These are phyloP conservation scores for Rutstroemia sp. DNA, from an alignment of 2,329 filamentous ascomycete genomes.

Conservation along the genomic window DNA sequence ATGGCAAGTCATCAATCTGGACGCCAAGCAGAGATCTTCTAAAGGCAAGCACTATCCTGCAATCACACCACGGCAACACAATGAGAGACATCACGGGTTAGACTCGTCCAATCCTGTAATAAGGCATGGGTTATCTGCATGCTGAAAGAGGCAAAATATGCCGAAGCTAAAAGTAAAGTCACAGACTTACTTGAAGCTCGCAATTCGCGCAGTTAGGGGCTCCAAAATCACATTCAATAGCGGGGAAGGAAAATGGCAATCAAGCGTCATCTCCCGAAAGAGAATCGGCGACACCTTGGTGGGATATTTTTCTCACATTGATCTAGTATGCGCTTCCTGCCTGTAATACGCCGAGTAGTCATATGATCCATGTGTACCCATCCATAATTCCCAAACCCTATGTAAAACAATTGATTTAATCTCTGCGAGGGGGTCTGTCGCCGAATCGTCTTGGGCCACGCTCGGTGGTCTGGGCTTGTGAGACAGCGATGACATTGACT, in stretches of 20 bases:
- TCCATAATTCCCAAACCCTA: conserved; percentile 15
- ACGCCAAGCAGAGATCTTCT: too few species aligned
- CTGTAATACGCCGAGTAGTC: conserved; percentile 26
- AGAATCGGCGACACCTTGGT: conserved; percentile 90
- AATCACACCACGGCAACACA: too few species aligned
- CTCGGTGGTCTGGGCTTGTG: conserved; percentile 81
- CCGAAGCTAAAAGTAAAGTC: background rate
- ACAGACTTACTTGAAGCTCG: background rate
- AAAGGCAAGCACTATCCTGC: too few species aligned
- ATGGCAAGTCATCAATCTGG: background rate
- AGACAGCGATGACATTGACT: conserved; percentile 88
- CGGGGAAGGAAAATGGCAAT: conserved; percentile 61
- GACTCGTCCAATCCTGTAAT: too few species aligned
- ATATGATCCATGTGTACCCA: conserved; percentile 23
- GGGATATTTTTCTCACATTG: conserved; percentile 48
- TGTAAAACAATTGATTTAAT: conserved; percentile 31
- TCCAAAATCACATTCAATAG: conserved; percentile 11
- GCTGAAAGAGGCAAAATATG: too few species aligned
- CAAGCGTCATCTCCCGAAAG: conserved; percentile 70
- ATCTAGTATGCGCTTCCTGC: conserved; percentile 43
- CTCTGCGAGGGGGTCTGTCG: conserved; percentile 47
- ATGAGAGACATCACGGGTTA: too few species aligned
- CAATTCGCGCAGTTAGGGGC: conserved; percentile 1
- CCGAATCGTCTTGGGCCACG: conserved; percentile 67
- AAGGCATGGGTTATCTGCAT: too few species aligned